phyloP scores from a whole-genome alignment of 305 asterid genomes.

The Caryopteris hybrid region DNA sequence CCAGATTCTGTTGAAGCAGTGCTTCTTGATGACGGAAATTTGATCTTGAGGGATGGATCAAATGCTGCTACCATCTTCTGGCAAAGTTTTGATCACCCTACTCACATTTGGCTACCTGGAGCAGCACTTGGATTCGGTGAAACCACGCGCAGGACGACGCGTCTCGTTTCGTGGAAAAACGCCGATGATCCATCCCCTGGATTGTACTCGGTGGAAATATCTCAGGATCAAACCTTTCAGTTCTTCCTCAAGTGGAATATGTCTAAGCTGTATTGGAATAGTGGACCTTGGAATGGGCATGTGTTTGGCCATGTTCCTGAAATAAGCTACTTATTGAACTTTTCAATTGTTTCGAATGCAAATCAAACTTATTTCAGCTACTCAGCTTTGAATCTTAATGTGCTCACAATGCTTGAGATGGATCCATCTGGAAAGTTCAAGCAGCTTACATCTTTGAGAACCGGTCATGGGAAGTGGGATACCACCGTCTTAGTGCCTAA shows the following conservation, averaged over 20 bases:
- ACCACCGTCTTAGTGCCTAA: background rate
- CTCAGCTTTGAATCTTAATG: background rate
- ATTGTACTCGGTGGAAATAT: constrained; percentile 19
- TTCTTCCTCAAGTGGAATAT: constrained; percentile 21
- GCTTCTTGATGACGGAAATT: constrained; percentile 39
- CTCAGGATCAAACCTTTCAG: background rate
- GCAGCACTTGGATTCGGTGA: constrained; percentile 24
- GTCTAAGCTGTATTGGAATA: constrained; percentile 24
- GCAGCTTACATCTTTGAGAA: constrained; percentile 6
- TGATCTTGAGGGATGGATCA: constrained; percentile 22
- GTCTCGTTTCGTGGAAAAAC: constrained; percentile 34
- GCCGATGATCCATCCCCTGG: constrained; percentile 39
- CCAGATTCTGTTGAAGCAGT: constrained; percentile 29
- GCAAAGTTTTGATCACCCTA: constrained; percentile 41
- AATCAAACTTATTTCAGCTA: constrained; percentile 21
- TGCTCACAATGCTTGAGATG: constrained; percentile 22
- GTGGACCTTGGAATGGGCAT: constrained; percentile 23
- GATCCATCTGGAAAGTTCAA: constrained; percentile 20
- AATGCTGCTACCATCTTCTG: constrained; percentile 15
- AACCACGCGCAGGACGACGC: background rate
- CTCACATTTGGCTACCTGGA: constrained; percentile 42
- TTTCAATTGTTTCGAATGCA: background rate
- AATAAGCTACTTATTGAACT: constrained; percentile 7
- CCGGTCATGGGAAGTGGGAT: constrained; percentile 1
- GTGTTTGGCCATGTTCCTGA: constrained; percentile 18